Percentiles rank a stretch among this genome's conserved stretches.
Conservation (phyloP, 257 asterid species). For the Salvia rosmarinus region DNA sequence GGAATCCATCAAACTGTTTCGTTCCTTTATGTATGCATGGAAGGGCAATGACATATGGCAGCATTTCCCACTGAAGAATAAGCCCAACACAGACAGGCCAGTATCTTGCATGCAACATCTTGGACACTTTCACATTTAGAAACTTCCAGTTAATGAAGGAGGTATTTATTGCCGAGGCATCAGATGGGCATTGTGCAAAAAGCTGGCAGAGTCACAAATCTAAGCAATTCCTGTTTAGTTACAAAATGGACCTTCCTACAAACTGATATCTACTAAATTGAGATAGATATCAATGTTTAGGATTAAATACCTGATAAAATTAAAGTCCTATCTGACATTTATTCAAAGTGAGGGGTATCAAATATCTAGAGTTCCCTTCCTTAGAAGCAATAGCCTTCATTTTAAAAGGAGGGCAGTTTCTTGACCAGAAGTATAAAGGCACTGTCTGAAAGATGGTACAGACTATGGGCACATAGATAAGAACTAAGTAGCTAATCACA, state of each 20-base stretch:
- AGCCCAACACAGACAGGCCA: not conserved
- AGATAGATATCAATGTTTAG: not conserved
- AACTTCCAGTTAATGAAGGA: conserved; percentile 14
- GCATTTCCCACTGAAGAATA: not conserved
- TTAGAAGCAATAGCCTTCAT: conserved; percentile 1
- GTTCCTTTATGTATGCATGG: not conserved
- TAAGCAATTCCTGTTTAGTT: not conserved
- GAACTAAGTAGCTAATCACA: not conserved
- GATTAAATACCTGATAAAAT: not conserved
- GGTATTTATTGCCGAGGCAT: conserved; percentile 1
- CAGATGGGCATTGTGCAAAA: not conserved
- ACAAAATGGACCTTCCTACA: not conserved
- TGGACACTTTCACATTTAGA: not conserved
- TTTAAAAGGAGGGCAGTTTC: not conserved
- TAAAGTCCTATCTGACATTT: not conserved
- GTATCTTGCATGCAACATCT: not conserved
- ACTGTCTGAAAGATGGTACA: conserved; percentile 7
- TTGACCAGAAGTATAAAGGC: conserved; percentile 12
- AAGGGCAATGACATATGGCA: not conserved
- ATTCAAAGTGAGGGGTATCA: conserved; percentile 5
- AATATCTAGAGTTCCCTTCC: conserved; percentile 12
- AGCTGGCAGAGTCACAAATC: not conserved
- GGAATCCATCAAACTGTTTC: not conserved
- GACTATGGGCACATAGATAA: conserved; percentile 21
- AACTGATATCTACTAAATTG: not conserved